Evolutionary conservation across 1,284 basidiomycete genomes (phyloP).

Genomic region (Coniferiporia sulphurascens): DNA sequence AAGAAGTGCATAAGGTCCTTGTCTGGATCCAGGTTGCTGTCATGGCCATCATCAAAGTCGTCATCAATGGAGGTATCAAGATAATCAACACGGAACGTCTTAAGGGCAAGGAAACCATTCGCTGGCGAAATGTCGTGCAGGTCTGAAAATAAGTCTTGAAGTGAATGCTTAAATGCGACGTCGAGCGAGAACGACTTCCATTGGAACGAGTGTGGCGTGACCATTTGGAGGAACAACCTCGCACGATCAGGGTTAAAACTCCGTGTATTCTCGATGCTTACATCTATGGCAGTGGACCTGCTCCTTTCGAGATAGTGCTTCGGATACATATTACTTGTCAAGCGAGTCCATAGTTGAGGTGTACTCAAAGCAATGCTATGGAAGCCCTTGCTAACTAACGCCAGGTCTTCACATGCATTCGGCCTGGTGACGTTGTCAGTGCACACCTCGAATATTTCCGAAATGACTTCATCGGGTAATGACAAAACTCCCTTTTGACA

Average conservation of each 20-base stretch:
- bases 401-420: neutral
- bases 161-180: neutral
- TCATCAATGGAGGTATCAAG: neutral
- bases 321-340: neutral
- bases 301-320: neutral
- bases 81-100: neutral
- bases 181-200: neutral
- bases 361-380: neutral
- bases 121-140: neutral
- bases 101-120: neutral
- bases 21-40: neutral
- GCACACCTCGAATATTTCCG: neutral
- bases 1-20: neutral
- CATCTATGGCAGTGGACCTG: neutral
- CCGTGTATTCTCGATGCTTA: neutral
- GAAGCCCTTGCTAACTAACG: neutral
- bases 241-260: neutral
- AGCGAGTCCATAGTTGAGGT: neutral
- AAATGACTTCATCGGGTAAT: neutral
- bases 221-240: neutral
- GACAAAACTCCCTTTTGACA: neutral
- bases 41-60: neutral
- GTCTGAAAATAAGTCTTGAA: neutral
- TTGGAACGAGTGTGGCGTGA: neutral
- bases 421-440: neutral